Evolutionary conservation across 441 rosid genomes (phyloP).

Genomic region (Adansonia gregorii): DNA sequence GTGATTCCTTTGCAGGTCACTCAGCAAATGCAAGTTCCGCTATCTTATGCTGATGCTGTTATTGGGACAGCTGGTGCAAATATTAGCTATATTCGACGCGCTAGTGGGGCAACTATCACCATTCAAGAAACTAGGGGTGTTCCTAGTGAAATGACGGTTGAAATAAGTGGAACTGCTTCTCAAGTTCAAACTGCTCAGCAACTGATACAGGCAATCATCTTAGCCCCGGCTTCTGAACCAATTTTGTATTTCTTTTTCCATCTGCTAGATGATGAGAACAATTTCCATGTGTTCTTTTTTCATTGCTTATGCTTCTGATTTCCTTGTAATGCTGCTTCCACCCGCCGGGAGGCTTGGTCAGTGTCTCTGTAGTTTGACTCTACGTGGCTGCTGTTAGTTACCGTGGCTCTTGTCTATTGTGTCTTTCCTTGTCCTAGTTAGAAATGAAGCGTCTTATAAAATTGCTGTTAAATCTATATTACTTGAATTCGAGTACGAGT

Average conservation of each 20-base stretch:
- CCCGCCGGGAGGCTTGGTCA: background rate
- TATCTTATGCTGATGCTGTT: slow-evolving; percentile 93
- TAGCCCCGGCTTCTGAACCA: slow-evolving; percentile 12
- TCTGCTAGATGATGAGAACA: background rate
- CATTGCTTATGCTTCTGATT: background rate
- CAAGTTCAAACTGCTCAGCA: slow-evolving; percentile 99
- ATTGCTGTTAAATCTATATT: too few species aligned
- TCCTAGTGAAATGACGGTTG: slow-evolving; percentile 98
- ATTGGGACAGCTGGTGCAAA: slow-evolving; percentile 94
- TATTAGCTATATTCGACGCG: slow-evolving; percentile 92
- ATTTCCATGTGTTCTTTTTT: background rate
- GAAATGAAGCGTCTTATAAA: too few species aligned
- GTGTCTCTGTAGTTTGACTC: background rate
- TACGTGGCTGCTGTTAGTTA: too few species aligned
- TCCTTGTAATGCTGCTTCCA: background rate
- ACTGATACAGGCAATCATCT: slow-evolving; percentile 71
- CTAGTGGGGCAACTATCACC: slow-evolving; percentile 94
- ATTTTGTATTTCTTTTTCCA: background rate
- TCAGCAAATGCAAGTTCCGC: slow-evolving; percentile 92
- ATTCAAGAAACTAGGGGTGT: slow-evolving; percentile 94
- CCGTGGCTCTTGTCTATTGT: too few species aligned
- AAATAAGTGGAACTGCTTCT: slow-evolving; percentile 91
- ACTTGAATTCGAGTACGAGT: too few species aligned
- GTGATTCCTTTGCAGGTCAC: slow-evolving; percentile 54
- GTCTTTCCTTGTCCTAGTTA: too few species aligned